Evolutionary conservation across 2,329 filamentous ascomycete genomes (phyloP), one percentile per base, ranked within the genome.

Genomic region (Lizonia empirigonia): DNA sequence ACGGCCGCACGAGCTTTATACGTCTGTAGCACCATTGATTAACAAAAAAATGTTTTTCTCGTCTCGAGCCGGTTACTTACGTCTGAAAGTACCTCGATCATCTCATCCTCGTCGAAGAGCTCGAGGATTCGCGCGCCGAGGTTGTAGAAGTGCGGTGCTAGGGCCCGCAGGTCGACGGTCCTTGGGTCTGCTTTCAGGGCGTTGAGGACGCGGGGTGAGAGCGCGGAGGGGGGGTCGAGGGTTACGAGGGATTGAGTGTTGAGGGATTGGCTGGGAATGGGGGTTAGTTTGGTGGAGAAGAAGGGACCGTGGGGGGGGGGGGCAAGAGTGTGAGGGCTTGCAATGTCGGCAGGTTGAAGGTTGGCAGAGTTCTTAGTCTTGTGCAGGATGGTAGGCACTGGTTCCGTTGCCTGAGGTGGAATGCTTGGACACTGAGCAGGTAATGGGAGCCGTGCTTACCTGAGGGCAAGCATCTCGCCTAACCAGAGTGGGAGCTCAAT

Each of bases 401-500:
- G n/a, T n/a, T n/a, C n/a, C n/a, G n/a, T n/a, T n/a, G n/a, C n/a
- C n/a, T n/a, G n/a, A n/a, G n/a, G n/a, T n/a, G n/a, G n/a, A n/a
- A n/a, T n/a, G n/a, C n/a, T n/a, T n/a, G n/a, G n/a, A n/a, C n/a
- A 26, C 10, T 7, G 24, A 26, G 6, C 10, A 7, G 24, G 24
- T 7, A 10, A 26, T 6, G 24, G 24, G 24, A 10, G 24, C 24
- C 6, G 8, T 20, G 4, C 48, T 62, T 72, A 81, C 79, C 78
- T 86, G 35, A 95, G 83, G 23, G 90, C 90, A 44, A 99, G 88
- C 83, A 97, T 93, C 74, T 96, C 90, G 61, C 89, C 91, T 10
- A 99, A 85, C 94, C 94, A 99, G 60, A 97, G 82, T 2, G 94
- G 94, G 1, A 97, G 85, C 55, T 88, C 84, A 37, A 97, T 81